Evolutionary conservation across 805 yeast genomes (phyloP).

Genomic region (Saturnispora bothae): DNA sequence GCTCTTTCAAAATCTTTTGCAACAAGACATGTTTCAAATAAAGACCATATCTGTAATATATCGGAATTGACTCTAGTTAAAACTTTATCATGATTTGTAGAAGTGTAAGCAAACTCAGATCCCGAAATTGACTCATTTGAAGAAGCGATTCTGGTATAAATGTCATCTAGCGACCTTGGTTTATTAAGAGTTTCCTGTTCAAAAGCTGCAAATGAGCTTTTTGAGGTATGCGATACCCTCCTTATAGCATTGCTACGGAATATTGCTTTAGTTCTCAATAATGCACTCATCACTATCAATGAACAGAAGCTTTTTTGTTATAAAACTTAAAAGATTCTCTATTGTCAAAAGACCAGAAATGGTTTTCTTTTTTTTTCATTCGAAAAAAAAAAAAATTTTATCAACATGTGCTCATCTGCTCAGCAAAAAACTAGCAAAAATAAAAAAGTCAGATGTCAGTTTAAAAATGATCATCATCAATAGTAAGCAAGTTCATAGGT

Average conservation of each 20-base stretch:
- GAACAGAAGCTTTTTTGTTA: too few relatives aligned
- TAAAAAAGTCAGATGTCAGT: background rate
- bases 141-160: slow-evolving; percentile 10
- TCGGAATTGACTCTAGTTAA: slow-evolving; percentile 20
- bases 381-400: background rate
- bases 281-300: background rate
- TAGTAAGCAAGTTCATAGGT: slow-evolving; percentile 27
- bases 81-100: slow-evolving; percentile 21
- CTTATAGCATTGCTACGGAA: too few relatives aligned
- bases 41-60: slow-evolving; percentile 39
- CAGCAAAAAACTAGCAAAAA: background rate
- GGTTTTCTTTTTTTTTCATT: slow-evolving; percentile 3
- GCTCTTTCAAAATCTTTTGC: slow-evolving; percentile 63
- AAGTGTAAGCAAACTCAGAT: slow-evolving; percentile 12
- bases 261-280: too few relatives aligned
- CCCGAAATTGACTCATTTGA: background rate
- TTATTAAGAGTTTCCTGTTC: slow-evolving; percentile 10
- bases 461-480: slow-evolving; percentile 24
- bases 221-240: slow-evolving; percentile 4
- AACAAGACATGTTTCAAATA: slow-evolving; percentile 68
- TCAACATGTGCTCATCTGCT: background rate
- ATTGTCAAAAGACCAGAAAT: too few relatives aligned
- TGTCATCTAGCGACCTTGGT: slow-evolving; percentile 15
- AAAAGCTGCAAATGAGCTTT: slow-evolving; percentile 12
- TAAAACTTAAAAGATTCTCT: too few relatives aligned